Conservation (phyloP, 805 yeast species). For the Candida schatavii region DNA sequence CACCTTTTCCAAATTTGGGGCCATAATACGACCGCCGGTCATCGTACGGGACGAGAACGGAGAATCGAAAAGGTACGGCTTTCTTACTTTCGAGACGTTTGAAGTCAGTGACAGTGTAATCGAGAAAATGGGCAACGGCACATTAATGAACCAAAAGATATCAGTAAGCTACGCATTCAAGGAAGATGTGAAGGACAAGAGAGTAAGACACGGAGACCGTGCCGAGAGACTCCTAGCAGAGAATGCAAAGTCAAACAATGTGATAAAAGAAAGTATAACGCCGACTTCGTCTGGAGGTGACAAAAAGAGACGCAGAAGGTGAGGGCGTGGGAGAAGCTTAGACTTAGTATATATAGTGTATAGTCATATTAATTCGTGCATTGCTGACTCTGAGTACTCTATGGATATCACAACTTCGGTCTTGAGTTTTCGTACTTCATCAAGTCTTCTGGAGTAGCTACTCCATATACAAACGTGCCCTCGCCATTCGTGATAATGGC, state of each 20-base stretch:
- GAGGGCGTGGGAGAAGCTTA: neutral
- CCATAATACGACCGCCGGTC: conserved; percentile 46
- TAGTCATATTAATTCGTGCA: too few species aligned
- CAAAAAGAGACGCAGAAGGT: neutral
- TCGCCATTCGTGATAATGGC: conserved; percentile 57
- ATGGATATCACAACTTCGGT: conserved; percentile 38
- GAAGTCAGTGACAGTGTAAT: conserved; percentile 72
- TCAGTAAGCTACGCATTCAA: conserved; percentile 70
- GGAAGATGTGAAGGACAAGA: conserved; percentile 45
- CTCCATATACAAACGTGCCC: conserved; percentile 55
- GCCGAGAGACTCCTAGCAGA: conserved; percentile 70
- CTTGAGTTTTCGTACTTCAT: conserved; percentile 40
- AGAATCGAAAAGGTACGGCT: conserved; percentile 61
- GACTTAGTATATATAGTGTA: too few species aligned
- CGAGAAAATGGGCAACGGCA: conserved; percentile 61
- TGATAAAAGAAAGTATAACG: conserved; percentile 3
- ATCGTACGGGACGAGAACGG: conserved; percentile 51
- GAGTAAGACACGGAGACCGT: conserved; percentile 67
- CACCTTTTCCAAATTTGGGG: conserved; percentile 71
- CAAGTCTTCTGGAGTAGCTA: conserved; percentile 52
- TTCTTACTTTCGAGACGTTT: conserved; percentile 61
- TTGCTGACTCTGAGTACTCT: too few species aligned
- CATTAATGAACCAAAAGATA: conserved; percentile 64
- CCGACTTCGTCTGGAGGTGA: neutral
- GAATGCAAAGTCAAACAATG: conserved; percentile 50